Conservation (phyloP, 768 basidiomycete species). For the Podaxis mareebaensis region DNA sequence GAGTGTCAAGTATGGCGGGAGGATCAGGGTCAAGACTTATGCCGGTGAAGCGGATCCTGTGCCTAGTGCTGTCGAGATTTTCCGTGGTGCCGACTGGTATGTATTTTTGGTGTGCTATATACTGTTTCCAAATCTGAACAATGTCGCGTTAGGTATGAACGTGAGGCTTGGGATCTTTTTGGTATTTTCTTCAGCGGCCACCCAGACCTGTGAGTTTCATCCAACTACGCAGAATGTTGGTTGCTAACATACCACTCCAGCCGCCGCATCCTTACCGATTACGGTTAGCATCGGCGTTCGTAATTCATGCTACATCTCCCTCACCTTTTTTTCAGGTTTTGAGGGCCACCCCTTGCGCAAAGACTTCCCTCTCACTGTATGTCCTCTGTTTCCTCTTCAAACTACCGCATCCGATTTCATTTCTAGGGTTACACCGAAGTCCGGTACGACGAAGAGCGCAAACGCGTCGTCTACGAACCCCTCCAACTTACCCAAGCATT, state of each 20-base stretch:
- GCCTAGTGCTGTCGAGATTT: constrained; percentile 77
- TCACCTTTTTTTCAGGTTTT: constrained; percentile 57
- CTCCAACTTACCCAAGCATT: constrained; percentile 97
- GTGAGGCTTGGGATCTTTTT: constrained; percentile 97
- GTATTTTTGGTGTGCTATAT: constrained; percentile 20
- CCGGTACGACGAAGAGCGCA: constrained; percentile 96
- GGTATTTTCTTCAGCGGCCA: constrained; percentile 97
- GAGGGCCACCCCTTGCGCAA: constrained; percentile 98
- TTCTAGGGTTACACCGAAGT: constrained; percentile 95
- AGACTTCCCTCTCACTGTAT: constrained; percentile 95
- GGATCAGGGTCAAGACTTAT: constrained; percentile 97
- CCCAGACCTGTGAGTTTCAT: constrained; percentile 82
- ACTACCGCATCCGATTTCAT: constrained; percentile 7
- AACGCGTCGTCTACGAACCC: constrained; percentile 97
- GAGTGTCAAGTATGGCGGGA: constrained; percentile 72
- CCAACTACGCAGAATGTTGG: background rate
- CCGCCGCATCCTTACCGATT: constrained; percentile 96
- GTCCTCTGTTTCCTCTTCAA: constrained; percentile 25
- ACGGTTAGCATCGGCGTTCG: constrained; percentile 53
- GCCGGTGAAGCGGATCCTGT: constrained; percentile 91
- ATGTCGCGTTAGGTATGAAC: constrained; percentile 71
- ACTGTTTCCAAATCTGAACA: background rate
- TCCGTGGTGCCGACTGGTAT: constrained; percentile 93
- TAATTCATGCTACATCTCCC: constrained; percentile 9
- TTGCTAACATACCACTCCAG: constrained; percentile 39